These are phyloP conservation scores for Phytophthora agathidicida DNA, from an alignment of 352 stramenopile genomes.

Conservation along the genomic window DNA sequence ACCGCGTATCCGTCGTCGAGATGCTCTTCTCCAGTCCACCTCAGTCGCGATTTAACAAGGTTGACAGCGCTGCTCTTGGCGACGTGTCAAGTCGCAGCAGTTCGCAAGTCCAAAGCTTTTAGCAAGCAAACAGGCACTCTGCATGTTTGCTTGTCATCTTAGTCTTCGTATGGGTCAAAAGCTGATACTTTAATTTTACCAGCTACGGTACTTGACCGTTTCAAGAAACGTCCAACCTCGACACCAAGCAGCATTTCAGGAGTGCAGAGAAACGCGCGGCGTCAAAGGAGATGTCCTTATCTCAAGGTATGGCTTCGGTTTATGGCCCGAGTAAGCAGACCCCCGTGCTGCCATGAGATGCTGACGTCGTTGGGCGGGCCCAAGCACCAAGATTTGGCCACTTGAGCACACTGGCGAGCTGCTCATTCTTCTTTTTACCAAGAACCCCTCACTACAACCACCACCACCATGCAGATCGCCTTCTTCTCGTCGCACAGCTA, in stretches of 20 bases:
- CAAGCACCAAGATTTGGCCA: slow-evolving; percentile 8
- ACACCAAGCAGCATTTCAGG: slow-evolving; percentile 14
- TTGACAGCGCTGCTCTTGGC: no score
- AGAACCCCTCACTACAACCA: slow-evolving; percentile 14
- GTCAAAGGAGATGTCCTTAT: slow-evolving; percentile 9
- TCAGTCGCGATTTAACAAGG: no score
- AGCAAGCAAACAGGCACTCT: slow-evolving; percentile 13
- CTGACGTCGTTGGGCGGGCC: not conserved
- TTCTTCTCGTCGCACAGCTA: slow-evolving; percentile 80
- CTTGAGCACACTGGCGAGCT: not conserved
- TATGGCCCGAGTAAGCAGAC: slow-evolving; percentile 11
- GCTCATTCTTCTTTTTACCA: slow-evolving; percentile 31
- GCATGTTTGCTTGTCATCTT: no score
- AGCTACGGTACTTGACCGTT: slow-evolving; percentile 6
- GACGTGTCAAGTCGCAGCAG: no score
- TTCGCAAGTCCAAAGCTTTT: no score
- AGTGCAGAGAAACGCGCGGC: slow-evolving; percentile 18
- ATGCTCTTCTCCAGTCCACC: no score
- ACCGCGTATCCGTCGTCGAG: no score
- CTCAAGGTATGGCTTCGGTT: slow-evolving; percentile 17
- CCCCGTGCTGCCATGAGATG: slow-evolving; percentile 2
- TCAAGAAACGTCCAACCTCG: slow-evolving; percentile 17
- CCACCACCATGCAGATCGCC: slow-evolving; percentile 57
- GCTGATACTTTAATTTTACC: not conserved
- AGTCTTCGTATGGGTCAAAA: slow-evolving; percentile 1